Percentiles rank a stretch among this genome's conserved stretches.
These are phyloP conservation scores for Aureobasidium zeae DNA, from an alignment of 2,329 filamentous ascomycete species.

Conservation along the genomic window DNA sequence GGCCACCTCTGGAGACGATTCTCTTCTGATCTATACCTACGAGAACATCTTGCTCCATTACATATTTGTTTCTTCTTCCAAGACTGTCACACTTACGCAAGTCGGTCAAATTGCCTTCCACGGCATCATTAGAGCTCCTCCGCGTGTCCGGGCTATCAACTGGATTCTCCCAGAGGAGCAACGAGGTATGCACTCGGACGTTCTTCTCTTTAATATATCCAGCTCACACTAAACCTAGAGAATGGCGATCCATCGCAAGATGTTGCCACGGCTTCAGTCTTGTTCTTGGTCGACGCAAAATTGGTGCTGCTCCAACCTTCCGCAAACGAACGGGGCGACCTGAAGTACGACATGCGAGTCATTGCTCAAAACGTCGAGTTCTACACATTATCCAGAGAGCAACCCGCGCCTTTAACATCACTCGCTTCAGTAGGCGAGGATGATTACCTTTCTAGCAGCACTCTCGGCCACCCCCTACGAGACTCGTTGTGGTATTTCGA, in stretches of 20 bases:
- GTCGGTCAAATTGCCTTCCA: slow-evolving; percentile 98
- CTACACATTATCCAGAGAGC: slow-evolving; percentile 85
- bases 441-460: slow-evolving; percentile 18
- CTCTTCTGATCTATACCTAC: slow-evolving; percentile 90
- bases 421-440: too few relatives aligned
- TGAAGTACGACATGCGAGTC: slow-evolving; percentile 98
- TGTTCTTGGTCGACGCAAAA: slow-evolving; percentile 97
- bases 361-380: slow-evolving; percentile 95
- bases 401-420: slow-evolving; percentile 44
- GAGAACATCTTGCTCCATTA: slow-evolving; percentile 95
- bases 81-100: slow-evolving; percentile 70
- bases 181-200: slow-evolving; percentile 46
- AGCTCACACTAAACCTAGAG: slow-evolving; percentile 30
- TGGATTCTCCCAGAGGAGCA: slow-evolving; percentile 94
- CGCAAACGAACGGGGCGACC: slow-evolving; percentile 66
- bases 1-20: slow-evolving; percentile 84
- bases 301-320: slow-evolving; percentile 85
- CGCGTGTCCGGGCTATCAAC: slow-evolving; percentile 82
- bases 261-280: slow-evolving; percentile 81
- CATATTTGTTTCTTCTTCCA: slow-evolving; percentile 64
- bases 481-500: slow-evolving; percentile 96
- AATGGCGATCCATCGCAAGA: slow-evolving; percentile 94
- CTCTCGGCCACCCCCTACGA: slow-evolving; percentile 47
- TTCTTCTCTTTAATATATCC: slow-evolving; percentile 19
- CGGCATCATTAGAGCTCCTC: slow-evolving; percentile 88